Percentiles rank a stretch among this genome's conserved stretches.
phyloP scores from a whole-genome alignment of 805 yeast genomes.

The Myxozyma nipponensis region DNA sequence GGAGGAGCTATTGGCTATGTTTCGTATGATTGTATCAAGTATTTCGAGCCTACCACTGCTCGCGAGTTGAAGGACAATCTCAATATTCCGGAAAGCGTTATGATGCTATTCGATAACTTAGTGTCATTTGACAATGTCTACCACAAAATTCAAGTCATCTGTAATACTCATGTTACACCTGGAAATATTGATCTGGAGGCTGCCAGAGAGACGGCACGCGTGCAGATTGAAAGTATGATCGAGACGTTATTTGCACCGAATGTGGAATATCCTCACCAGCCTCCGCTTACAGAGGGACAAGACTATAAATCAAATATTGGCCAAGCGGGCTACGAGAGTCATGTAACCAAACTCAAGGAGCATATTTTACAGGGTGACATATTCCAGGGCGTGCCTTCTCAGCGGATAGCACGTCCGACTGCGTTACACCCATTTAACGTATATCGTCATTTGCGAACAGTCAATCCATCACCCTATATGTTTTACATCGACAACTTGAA shows the following conservation, averaged over 20 bases:
- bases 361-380: constrained; percentile 91
- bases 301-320: constrained; percentile 85
- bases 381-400: constrained; percentile 97
- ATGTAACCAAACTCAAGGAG: constrained; percentile 67
- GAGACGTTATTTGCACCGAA: constrained; percentile 39
- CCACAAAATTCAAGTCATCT: constrained; percentile 86
- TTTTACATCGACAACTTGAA: constrained; percentile 89
- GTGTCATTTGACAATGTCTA: constrained; percentile 92
- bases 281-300: constrained; percentile 62
- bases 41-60: constrained; percentile 89
- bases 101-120: constrained; percentile 87
- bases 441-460: constrained; percentile 89
- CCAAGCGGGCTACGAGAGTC: constrained; percentile 84
- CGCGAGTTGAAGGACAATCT: constrained; percentile 72
- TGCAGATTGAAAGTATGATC: constrained; percentile 49
- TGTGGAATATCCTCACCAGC: constrained; percentile 67
- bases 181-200: constrained; percentile 39
- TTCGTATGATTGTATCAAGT: constrained; percentile 93
- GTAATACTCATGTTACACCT: constrained; percentile 58
- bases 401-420: constrained; percentile 93
- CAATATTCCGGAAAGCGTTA: constrained; percentile 82
- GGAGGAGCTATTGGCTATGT: constrained; percentile 98
- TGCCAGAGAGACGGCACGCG: constrained; percentile 58
- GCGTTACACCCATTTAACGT: constrained; percentile 94
- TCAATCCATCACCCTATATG: constrained; percentile 95